A percentile compares a stretch with the other conserved stretches of the same genome.
phyloP scores from a whole-genome alignment of 2,329 filamentous ascomycete species.

The Ciborinia camelliae region DNA sequence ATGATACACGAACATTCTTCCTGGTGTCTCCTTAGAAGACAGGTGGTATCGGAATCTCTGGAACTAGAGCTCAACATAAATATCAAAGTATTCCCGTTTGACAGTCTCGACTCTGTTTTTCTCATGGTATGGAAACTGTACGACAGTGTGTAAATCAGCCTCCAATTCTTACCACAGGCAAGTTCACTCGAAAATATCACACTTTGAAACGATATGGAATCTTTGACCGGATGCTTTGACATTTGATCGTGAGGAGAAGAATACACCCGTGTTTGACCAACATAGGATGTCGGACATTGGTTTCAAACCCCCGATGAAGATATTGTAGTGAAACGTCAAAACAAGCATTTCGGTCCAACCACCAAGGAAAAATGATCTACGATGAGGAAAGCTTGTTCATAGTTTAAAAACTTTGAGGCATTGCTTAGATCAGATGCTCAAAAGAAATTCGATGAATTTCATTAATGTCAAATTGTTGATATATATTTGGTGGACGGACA shows the following conservation, averaged over 20 bases:
- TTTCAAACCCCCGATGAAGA: slow-evolving; percentile 1
- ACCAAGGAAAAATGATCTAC: background rate
- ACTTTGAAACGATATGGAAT: background rate
- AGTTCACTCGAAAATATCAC: background rate
- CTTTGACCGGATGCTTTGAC: background rate
- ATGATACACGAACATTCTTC: background rate
- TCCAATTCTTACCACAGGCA: background rate
- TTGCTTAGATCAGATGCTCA: background rate
- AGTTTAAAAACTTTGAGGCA: background rate
- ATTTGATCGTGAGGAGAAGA: background rate
- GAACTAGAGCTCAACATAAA: slow-evolving; percentile 5
- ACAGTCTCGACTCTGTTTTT: background rate
- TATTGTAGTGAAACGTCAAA: background rate
- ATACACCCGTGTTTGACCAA: slow-evolving; percentile 3
- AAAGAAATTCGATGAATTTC: background rate
- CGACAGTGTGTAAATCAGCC: background rate
- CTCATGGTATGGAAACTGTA: background rate
- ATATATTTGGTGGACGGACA: too few relatives aligned
- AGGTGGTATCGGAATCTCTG: background rate
- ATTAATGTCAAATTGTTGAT: background rate
- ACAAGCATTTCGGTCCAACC: background rate
- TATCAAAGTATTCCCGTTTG: background rate
- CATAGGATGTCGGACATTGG: background rate
- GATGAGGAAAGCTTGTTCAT: background rate
- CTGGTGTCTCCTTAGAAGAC: background rate